Percentiles rank a stretch among this genome's conserved stretches.
phyloP scores from a whole-genome alignment of 805 yeast species.

The Candida xiaguanensis region DNA sequence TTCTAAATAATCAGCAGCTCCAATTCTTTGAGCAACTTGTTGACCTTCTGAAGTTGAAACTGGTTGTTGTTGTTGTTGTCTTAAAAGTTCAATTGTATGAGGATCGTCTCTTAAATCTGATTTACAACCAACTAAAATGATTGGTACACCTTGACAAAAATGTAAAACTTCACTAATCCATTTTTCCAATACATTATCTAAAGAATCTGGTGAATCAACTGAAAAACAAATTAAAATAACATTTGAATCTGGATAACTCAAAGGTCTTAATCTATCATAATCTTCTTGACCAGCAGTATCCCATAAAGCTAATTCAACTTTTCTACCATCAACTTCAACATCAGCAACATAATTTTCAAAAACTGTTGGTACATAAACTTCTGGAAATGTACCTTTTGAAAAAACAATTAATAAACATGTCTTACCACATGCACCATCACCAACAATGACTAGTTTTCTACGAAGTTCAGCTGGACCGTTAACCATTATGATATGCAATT shows the following conservation, averaged over 20 bases:
- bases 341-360: slow-evolving; percentile 97
- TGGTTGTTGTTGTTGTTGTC: slow-evolving; percentile 74
- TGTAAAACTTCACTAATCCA: slow-evolving; percentile 93
- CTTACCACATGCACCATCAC: slow-evolving; percentile 98
- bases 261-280: slow-evolving; percentile 88
- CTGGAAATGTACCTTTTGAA: slow-evolving; percentile 89
- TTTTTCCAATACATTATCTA: slow-evolving; percentile 91
- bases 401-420: slow-evolving; percentile 83
- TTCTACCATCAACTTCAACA: slow-evolving; percentile 60
- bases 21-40: slow-evolving; percentile 83
- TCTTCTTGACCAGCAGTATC: slow-evolving; percentile 99
- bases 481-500: slow-evolving; percentile 21
- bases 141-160: slow-evolving; percentile 92
- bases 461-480: slow-evolving; percentile 54
- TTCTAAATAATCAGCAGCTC: slow-evolving; percentile 82
- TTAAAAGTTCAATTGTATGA: slow-evolving; percentile 67
- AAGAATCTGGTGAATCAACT: slow-evolving; percentile 85
- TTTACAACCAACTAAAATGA: slow-evolving; percentile 89
- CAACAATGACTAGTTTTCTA: slow-evolving; percentile 89
- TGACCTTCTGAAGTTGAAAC: slow-evolving; percentile 81
- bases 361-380: slow-evolving; percentile 92
- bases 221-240: slow-evolving; percentile 91
- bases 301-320: slow-evolving; percentile 90
- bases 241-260: slow-evolving; percentile 88
- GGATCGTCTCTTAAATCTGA: slow-evolving; percentile 83